Base-by-base conservation (phyloP, 768 basidiomycete genomes). In the Suillus hirtellus region DNA sequence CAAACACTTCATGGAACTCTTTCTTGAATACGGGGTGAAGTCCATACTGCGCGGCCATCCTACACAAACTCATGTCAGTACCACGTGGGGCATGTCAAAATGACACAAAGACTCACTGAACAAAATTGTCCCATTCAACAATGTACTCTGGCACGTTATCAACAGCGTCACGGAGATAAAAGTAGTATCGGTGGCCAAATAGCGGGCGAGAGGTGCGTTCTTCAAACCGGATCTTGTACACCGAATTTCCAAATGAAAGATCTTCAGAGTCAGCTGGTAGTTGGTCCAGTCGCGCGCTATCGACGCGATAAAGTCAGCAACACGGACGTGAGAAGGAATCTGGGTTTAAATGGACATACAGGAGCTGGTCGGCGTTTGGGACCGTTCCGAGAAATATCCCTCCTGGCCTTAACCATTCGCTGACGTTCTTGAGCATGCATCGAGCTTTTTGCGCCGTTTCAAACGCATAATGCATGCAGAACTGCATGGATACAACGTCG, bases 401-500 rank as follows among this genome's bases (percentile, higher is more conserved):
- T 31, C 96, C 96, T 34, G 82, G 80, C 37, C 91, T 81, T 52
- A 99, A 80, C 81, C 89, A 89, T 53, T 83, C 77, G 62, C 87
- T 85, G 37, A 95, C 96, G 73, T 99, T 99, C 43, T 87, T 84
- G 38, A 99, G 86, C 97, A 99, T 97, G 73, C 87, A 89, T 38
- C 93, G 84, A 31, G 88, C 92, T 72, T 97, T 97, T 63, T 84
- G 80, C 37, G 87, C 84, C n/a, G 84, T 90, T 75, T 99, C 95
- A 73, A 99, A 99, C 9, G 97, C 97, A 72, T 99, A 99, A 75
- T 99, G 97, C 93, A 99, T 98, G 76, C 97, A 99, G 75, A 99
- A 99, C 73, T 99, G 97, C 94, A 98, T 93, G 2, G 94, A 93
- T 6, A 99, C 95, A 62, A 95, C 93, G 71, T 99, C 97, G 71